These are phyloP conservation scores for Bruguiera hainesii DNA, from an alignment of 441 rosid genomes.

Conservation along the genomic window DNA sequence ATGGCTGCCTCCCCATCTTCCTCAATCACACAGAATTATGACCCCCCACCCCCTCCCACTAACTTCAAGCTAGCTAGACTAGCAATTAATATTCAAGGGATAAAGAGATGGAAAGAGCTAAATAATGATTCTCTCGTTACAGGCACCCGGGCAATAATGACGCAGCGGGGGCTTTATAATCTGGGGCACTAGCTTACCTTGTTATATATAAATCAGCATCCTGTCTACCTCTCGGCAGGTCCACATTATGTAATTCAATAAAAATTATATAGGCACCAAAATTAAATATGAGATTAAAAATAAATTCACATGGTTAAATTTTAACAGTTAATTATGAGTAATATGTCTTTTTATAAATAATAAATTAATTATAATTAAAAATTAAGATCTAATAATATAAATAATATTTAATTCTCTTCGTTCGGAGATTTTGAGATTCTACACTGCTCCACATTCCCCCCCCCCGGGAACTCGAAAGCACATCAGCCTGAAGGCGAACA, in stretches of 20 bases:
- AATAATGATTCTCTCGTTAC: neutral
- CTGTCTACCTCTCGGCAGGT: too few relatives aligned
- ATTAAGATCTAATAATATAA: too few relatives aligned
- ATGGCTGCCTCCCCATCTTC: constrained; percentile 88
- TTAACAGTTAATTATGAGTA: too few relatives aligned
- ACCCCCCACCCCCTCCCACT: neutral
- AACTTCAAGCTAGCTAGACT: neutral
- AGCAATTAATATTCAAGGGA: too few relatives aligned
- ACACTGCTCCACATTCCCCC: constrained; percentile 7
- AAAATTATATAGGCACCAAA: too few relatives aligned
- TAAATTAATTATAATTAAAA: too few relatives aligned
- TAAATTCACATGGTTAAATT: too few relatives aligned
- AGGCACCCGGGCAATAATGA: neutral
- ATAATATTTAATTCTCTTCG: neutral
- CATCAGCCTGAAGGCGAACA: neutral
- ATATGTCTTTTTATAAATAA: too few relatives aligned
- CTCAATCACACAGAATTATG: constrained; percentile 1
- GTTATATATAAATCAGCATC: constrained; percentile 11
- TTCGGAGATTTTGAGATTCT: constrained; percentile 14
- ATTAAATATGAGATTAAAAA: too few relatives aligned
- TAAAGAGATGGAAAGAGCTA: neutral
- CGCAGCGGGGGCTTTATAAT: neutral
- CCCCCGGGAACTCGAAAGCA: constrained; percentile 1
- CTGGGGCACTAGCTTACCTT: constrained; percentile 8
- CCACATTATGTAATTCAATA: too few relatives aligned